Base-by-base conservation (phyloP, 2,329 filamentous ascomycete species). In the Ustulina deusta region DNA sequence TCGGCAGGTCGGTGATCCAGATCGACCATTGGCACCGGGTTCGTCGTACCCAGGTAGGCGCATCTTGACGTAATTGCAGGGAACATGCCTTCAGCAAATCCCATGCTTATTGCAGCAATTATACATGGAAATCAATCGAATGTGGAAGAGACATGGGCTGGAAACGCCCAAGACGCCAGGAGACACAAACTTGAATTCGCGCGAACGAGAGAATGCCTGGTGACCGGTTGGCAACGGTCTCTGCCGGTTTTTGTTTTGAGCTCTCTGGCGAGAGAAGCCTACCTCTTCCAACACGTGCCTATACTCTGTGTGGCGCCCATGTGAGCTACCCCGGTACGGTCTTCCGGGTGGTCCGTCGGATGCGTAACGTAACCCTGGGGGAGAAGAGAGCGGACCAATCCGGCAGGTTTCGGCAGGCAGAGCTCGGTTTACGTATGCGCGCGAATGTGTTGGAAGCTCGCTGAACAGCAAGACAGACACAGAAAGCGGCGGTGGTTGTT, bases 321-420 rank as follows among this genome's bases (percentile, higher is more conserved):
- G 49, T 42, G 34, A 63, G 15, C 10, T 56, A 66, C 13, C 38
- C 38, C 61, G 67, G 67, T 36, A 55, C 25, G 27, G 20, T 54
- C 32, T 64, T 55, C 64, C 60, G 67, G 52, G 27, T 54, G 57
- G 46, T 44, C 61, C 64, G 58, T 60, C 57, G 52, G 58, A 27
- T 58, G 48, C 57, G 36, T 34, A 52, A 34, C 20, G 48, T 51
- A 42, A 46, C 55, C 55, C 61, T 38, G 60, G 46, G 36, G 60
- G 46, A 54, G 49, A 57, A 32, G 48, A 49, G 49, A 40, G 51
- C 65, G 61, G 49, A 56, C 63, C 61, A n/a, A 65, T 60, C 61
- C 51, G 55, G 51, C 55, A 56, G 36, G 55, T 52, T 54, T 44
- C 32, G 65, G 65, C 40, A 60, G 65, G 61, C 61, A 61, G 61